phyloP scores from a whole-genome alignment of 2,329 filamentous ascomycete species.

The Colletotrichum incanum region DNA sequence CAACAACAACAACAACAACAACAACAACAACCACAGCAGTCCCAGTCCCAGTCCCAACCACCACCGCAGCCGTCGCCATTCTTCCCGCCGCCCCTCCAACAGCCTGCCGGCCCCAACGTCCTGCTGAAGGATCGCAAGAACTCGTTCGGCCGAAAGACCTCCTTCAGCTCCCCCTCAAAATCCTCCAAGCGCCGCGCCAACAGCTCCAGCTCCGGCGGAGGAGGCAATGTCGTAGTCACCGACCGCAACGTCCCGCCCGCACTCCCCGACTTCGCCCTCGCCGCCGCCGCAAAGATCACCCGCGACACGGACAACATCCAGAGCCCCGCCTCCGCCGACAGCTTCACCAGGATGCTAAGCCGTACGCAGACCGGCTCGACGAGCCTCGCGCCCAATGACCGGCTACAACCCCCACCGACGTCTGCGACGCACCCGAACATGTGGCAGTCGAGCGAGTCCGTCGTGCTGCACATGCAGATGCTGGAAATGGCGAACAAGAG shows the following conservation, averaged over 20 bases:
- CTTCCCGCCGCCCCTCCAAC: slow-evolving; percentile 42
- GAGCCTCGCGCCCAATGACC: slow-evolving; percentile 43
- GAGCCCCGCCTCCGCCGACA: slow-evolving; percentile 52
- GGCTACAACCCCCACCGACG: slow-evolving; percentile 49
- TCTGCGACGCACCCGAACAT: slow-evolving; percentile 45
- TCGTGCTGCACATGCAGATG: slow-evolving; percentile 74
- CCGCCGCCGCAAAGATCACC: slow-evolving; percentile 63
- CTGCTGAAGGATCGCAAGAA: slow-evolving; percentile 65
- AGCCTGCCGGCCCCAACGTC: slow-evolving; percentile 49
- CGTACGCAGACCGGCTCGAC: slow-evolving; percentile 58
- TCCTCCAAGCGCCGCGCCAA: slow-evolving; percentile 57
- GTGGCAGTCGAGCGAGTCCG: slow-evolving; percentile 61
- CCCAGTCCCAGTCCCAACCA: slow-evolving; percentile 42
- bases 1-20: background rate
- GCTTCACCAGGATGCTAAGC: slow-evolving; percentile 61
- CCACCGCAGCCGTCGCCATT: slow-evolving; percentile 39
- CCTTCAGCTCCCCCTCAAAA: slow-evolving; percentile 60
- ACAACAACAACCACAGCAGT: slow-evolving; percentile 29
- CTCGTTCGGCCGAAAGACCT: slow-evolving; percentile 69
- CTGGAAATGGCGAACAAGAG: slow-evolving; percentile 92
- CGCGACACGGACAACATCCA: slow-evolving; percentile 50
- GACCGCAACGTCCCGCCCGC: slow-evolving; percentile 67
- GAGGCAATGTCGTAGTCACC: slow-evolving; percentile 58
- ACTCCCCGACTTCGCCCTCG: slow-evolving; percentile 68
- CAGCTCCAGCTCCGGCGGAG: slow-evolving; percentile 59